Base-by-base conservation (phyloP, 305 asterid species). In the Plantago lanceolata region DNA sequence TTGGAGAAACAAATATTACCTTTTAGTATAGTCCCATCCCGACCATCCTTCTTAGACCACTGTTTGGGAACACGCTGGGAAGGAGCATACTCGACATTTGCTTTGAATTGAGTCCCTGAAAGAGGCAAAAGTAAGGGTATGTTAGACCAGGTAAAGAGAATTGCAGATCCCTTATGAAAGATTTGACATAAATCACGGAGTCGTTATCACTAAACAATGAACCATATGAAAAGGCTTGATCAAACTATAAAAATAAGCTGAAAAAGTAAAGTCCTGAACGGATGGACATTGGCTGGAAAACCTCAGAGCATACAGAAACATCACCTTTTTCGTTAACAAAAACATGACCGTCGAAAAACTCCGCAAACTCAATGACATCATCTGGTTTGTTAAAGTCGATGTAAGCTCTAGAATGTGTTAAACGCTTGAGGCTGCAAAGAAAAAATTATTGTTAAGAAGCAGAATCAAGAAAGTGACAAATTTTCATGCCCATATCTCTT, bases 281-380 rank as follows among this genome's bases (percentile, higher is more conserved):
- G 6, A 40, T 13, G 21, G 16, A 14, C 33, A 21, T 19, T 16
- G 4, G 14, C 16, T 40, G 47, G 12, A 40, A 40, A 5, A 40
- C 47, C 47, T 1, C 47, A 77, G 44, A 29, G 64, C 65, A 66
- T 45, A 54, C 29, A 54, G 26, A 66, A 65, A 66, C 33, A 58
- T 66, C 79, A 90, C 97, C 97, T 77, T 85, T 90, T 78, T 87
- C 97, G n/a, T 85, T 90, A 72, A 90, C 97, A 75, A 90, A 90
- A 56, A 88, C 84, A 68, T 90, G 97, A 59, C 87, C 96, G 64
- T 80, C 84, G 65, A 87, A 90, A 73, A 84, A 85, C 79, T 85
- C 96, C 0, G 95, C 95, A 63, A 90, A 87, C 78, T 90, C 96
- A 63, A 90, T 65, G 69, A 87, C 96, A 71, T 90, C 97, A 49